Evolutionary conservation across 2,329 filamentous ascomycete genomes (phyloP), one percentile per base, ranked within the genome.

Genomic region (Colletotrichum gloeosporioides): DNA sequence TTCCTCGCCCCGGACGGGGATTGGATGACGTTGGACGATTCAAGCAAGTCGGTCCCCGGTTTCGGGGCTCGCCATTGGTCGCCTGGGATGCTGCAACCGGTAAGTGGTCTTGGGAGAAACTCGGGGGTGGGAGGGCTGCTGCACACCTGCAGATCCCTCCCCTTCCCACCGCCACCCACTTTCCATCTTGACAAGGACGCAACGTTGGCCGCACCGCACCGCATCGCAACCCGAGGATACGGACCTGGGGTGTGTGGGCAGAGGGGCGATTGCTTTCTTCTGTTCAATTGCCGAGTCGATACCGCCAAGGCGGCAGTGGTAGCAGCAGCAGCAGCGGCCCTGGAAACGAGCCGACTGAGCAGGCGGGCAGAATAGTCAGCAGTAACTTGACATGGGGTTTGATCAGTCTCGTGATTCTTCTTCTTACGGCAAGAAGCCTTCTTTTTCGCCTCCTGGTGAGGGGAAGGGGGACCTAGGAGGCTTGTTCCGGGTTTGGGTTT

Each of bases 1-100:
- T 64, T 32, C 18, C 62, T 64, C 32, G 62, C 34, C 34, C 36
- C 59, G 39, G 57, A 64, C 29, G 69, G 32, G 69, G 73, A 67
- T 73, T 67, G 73, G 62, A 67, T 72, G 69, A 75, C 69, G 73
- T 75, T 72, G 55, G 31, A 63, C 62, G 31, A 73, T 67, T 75
- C 62, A 18, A 68, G 57, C 62, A 75, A 29, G 63, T 63, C 36
- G 31, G 44, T 44, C 34, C 63, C 63, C 39, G 55, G 63, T 69
- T 39, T 15, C 69, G 32, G 57, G 22, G 25, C 15, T 67, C 27
- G 39, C 64, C 44, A 73, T 76, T 76, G 73, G 57, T 29, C 44
- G 44, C 61, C 13, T 31, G 44, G n/a, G 7, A 29, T 49, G 73
- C 73, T 73, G 73, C 73, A 76, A 76, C 69, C 69, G 69, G 63